Evolutionary conservation across 129 eudicot species (phyloP), one percentile per base, ranked within the genome.

Genomic region (Saussurea involucrata): DNA sequence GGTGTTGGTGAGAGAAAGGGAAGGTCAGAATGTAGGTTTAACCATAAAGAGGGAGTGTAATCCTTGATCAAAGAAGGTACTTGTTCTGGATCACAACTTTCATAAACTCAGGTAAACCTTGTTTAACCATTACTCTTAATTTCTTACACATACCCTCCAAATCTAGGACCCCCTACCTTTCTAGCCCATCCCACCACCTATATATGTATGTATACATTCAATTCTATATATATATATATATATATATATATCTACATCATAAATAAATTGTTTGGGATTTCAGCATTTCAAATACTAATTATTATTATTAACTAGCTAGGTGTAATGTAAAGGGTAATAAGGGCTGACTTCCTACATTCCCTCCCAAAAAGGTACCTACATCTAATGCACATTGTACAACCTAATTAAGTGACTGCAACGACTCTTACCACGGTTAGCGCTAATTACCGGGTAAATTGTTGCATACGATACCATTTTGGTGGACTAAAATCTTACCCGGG

Each of bases 131-230:
- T 73, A 80, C 80, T 83, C 86, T 76, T n/a, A n/a, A n/a, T 63
- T 64, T 78, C 63, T 81, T 71, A 72, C 71, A 74, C 80, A 80
- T 74, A 71, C 82, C 80, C 69, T 63, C 87, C 85, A 81, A 63
- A 86, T 80, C 87, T 80, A 86, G 83, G 40, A 88, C 72, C 76
- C 87, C 88, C 82, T 57, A 81, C 78, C 73, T 71, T 55, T 76
- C 65, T 83, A 83, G 67, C 42, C 74, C 82, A 46, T 65, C 49
- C 72, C 80, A 76, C 66, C 24, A 58, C 66, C 74, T 66, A 66
- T 60, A 12, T 53, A 53, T 53, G 22, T 53, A 49, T 53, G 22
- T 53, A 49, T 53, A 49, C 60, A 49, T 49, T 49, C 60, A 49
- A 49, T 49, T 49, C 60, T 49, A 17, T 44, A 10, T 40, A 32